Evolutionary conservation across 768 basidiomycete species (phyloP), one percentile per base, ranked within the genome.

Genomic region (Mycena leptocephala): DNA sequence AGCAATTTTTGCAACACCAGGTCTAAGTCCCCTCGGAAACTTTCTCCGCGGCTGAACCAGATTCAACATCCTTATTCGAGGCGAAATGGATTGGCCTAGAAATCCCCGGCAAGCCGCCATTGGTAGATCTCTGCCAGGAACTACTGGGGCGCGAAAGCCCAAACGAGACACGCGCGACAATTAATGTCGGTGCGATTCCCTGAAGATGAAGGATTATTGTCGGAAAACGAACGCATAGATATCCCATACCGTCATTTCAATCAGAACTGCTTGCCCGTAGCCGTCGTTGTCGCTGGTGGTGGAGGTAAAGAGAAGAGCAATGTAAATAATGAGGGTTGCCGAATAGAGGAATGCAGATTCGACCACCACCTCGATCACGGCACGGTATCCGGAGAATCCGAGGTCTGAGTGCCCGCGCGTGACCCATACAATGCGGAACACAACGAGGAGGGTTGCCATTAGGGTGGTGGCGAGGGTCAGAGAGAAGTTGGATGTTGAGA

Each of bases 161-260:
- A 28, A 76, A 72, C 8, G 75, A 76, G 2, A 76, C 75, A 43
- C 75, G 75, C n/a, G 70, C 70, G 32, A 76, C 75, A n/a, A 76
- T 76, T 9, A 76, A 32, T 2, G 75, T 76, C 35, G 75, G 75
- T 8, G 75, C 75, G n/a, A 76, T 76, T 16, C 75, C 75, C 75
- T 76, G 35, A 37, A 37, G 35, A 37, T 13, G 35, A 37, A 53
- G 39, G 33, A 7, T 18, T 30, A 39, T 32, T 9, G 30, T 59
- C 63, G 61, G 33, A 53, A 32, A 22, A 10, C 5, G n/a, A 7
- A 13, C 5, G 20, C 14, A 35, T 24, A 24, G 18, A 13, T 20
- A 39, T 33, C 26, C 30, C 70, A 16, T 22, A 71, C 75, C 53
- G 75, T 76, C 75, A 76, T 76, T 16, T 63, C 22, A 16, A 70